A percentile compares a stretch with the other conserved stretches of the same genome.
These are phyloP conservation scores for Naganishia liquefaciens DNA, from an alignment of 1,284 basidiomycete species.

Conservation along the genomic window DNA sequence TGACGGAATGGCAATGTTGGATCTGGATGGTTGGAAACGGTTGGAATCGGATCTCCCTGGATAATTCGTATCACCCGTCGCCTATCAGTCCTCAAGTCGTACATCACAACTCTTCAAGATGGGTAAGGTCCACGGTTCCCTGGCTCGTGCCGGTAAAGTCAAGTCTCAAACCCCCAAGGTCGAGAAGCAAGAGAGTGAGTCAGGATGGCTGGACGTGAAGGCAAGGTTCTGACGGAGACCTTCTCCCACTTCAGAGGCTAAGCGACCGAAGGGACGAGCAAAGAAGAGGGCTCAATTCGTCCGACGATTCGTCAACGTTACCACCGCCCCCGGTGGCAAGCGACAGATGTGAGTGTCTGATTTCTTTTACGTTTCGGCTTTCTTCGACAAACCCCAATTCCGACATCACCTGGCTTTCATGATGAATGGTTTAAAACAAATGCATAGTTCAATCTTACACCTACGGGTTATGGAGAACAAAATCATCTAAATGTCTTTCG, in stretches of 20 bases:
- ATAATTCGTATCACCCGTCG: not conserved
- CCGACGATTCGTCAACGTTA: conserved; percentile 88
- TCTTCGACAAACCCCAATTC: conserved; percentile 1
- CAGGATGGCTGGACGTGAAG: not conserved
- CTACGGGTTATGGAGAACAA: conserved; percentile 65
- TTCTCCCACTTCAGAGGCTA: conserved; percentile 24
- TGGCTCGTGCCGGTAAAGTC: conserved; percentile 99
- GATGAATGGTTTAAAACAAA: conserved; percentile 65
- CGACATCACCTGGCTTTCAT: conserved; percentile 30
- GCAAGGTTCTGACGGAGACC: not conserved
- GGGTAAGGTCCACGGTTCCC: conserved; percentile 86
- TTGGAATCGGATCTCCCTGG: not conserved
- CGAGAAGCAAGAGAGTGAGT: conserved; percentile 80
- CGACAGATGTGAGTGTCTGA: conserved; percentile 80
- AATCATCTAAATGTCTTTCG: conserved; percentile 61
- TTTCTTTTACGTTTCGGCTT: conserved; percentile 22
- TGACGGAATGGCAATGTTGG: too few species aligned
- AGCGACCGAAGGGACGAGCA: conserved; percentile 80
- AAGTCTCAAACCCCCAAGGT: conserved; percentile 97
- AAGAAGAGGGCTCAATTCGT: conserved; percentile 96
- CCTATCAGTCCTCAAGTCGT: conserved; percentile 9
- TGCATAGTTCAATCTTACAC: conserved; percentile 90
- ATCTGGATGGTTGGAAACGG: not conserved
- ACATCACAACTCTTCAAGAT: conserved; percentile 31
- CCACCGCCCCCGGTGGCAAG: conserved; percentile 86